A percentile compares a stretch with the other conserved stretches of the same genome.
phyloP scores from a whole-genome alignment of 2,329 filamentous ascomycete genomes.

The Neopestalotiopsis clavispora region DNA sequence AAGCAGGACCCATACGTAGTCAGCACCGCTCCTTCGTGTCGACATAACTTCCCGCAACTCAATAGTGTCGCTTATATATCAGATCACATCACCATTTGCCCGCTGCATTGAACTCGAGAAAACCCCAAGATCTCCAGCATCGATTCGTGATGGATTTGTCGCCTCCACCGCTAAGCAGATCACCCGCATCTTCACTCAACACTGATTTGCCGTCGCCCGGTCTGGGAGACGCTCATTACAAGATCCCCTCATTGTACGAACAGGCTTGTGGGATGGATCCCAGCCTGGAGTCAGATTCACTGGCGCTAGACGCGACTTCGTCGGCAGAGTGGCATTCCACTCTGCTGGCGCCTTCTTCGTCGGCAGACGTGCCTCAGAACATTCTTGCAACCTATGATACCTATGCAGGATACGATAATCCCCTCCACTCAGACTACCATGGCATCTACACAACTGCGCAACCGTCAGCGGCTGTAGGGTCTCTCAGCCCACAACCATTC shows the following conservation, averaged over 20 bases:
- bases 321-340: slow-evolving; percentile 49
- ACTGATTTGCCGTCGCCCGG: slow-evolving; percentile 54
- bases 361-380: slow-evolving; percentile 45
- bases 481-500: slow-evolving; percentile 31
- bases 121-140: neutral
- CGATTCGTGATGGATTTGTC: slow-evolving; percentile 51
- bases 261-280: slow-evolving; percentile 44
- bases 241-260: slow-evolving; percentile 47
- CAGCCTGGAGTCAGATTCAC: slow-evolving; percentile 41
- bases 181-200: slow-evolving; percentile 47
- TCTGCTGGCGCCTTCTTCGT: slow-evolving; percentile 44
- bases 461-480: slow-evolving; percentile 33
- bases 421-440: slow-evolving; percentile 49
- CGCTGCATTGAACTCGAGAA: neutral
- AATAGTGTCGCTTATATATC: neutral
- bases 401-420: slow-evolving; percentile 52
- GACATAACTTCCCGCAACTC: neutral
- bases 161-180: slow-evolving; percentile 52
- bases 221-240: slow-evolving; percentile 48
- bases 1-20: neutral
- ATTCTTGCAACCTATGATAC: slow-evolving; percentile 56
- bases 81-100: slow-evolving; percentile 7
- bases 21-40: neutral
- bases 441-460: slow-evolving; percentile 49
- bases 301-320: slow-evolving; percentile 46